Base-by-base conservation (phyloP, 371 early-diverging fungal genomes). In the Mucor plumbeus region DNA sequence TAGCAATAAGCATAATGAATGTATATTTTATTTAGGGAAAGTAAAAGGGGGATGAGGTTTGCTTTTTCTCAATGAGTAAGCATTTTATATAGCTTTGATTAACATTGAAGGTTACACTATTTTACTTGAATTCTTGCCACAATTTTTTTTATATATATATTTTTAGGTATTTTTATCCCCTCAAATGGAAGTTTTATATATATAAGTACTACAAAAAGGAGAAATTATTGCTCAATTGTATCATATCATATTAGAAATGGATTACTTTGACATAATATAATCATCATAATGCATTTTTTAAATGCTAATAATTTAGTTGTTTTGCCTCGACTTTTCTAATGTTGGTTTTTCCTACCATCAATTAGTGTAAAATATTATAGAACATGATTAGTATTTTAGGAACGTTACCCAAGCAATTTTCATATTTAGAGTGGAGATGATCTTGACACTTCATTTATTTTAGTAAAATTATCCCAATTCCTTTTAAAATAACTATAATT, bases 1-100 rank as follows among this genome's bases (percentile, higher is more conserved):
- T 68, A n/a, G 63, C 59, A 50, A 68, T 59, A 38, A 61, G 38
- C 68, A 68, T 68, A 63, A 58, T 48, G 65, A 65, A 65, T 36
- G 65, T 50, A 11, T 48, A 7, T 48, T n/a, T 50, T 26, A 26
- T 21, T 21, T 21, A 31, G 35, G 55, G 55, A 55, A 55, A n/a
- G 55, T 21, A 50, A 26, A 35, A 38, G 21, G 11, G 21, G 53
- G 7, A 34, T 38, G n/a, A 35, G 58, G 40, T 21, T 17, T 7
- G 7, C 11, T 39, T 39, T 38, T 33, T 21, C 34, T 55, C 26
- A 60, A 60, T 2, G 35, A 55, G 14, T 10, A 5, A 17, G 35
- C 55, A 31, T 55, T 55, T 34, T 55, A 55, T 55, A 55, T n/a
- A 21, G 15, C 15, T 34, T 7, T 55, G 55, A 7, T 11, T 34